Conservation (phyloP, 1,139 yeast species). For the Pichia sp. region DNA sequence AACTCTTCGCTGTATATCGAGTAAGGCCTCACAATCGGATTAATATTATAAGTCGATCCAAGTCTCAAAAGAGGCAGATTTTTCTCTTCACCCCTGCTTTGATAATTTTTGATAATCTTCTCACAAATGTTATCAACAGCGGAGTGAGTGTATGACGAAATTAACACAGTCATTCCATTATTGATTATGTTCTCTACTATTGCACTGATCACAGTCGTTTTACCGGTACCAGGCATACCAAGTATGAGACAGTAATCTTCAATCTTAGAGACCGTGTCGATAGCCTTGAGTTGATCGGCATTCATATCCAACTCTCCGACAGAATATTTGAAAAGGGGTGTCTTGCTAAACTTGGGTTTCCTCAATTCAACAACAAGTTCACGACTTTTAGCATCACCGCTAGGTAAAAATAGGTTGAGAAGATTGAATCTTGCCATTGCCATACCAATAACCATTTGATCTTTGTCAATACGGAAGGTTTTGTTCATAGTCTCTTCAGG, state of each 20-base stretch:
- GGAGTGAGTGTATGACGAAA: constrained; percentile 88
- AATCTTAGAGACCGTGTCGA: constrained; percentile 54
- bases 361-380: constrained; percentile 53
- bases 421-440: constrained; percentile 71
- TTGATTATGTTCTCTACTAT: constrained; percentile 53
- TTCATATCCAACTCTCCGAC: constrained; percentile 32
- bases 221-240: constrained; percentile 99
- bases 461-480: constrained; percentile 65
- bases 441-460: constrained; percentile 69
- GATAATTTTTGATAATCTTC: constrained; percentile 47
- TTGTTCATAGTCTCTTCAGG: constrained; percentile 2
- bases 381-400: constrained; percentile 44
- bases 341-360: constrained; percentile 34
- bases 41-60: constrained; percentile 53
- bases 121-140: constrained; percentile 90
- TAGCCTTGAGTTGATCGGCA: constrained; percentile 61
- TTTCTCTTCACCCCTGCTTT: constrained; percentile 22
- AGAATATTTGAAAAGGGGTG: constrained; percentile 23
- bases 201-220: constrained; percentile 84
- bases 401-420: constrained; percentile 50
- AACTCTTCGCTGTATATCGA: constrained; percentile 36
- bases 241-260: constrained; percentile 72
- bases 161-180: constrained; percentile 56
- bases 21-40: constrained; percentile 48
- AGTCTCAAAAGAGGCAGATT: constrained; percentile 44